Percentiles rank a stretch among this genome's conserved stretches.
Evolutionary conservation across 192 early-diverging fungal species (phyloP).

Genomic region (Rhizophagus sp.): DNA sequence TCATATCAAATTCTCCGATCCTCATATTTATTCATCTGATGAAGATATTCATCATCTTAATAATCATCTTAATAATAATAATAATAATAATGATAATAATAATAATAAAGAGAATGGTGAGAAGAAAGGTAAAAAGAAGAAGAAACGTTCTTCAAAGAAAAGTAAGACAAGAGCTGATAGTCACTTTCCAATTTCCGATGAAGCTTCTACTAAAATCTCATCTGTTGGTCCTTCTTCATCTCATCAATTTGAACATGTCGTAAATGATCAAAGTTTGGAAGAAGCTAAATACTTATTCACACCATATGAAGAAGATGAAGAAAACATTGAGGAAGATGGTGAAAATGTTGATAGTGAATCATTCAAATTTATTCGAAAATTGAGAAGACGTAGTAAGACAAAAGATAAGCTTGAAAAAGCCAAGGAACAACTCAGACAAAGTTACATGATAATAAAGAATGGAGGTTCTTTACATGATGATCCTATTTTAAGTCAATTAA

Average conservation of each 20-base stretch:
- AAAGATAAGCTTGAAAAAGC: conserved; percentile 42
- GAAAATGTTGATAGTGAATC: not conserved
- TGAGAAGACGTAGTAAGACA: conserved; percentile 39
- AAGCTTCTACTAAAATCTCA: not conserved
- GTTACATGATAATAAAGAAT: conserved; percentile 41
- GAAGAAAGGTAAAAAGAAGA: not conserved
- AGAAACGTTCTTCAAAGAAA: not conserved
- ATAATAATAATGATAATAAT: not conserved
- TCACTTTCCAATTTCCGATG: conserved; percentile 10
- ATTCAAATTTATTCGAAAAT: conserved; percentile 24
- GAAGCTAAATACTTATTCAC: no score
- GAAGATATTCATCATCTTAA: no score
- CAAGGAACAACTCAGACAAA: conserved; percentile 44
- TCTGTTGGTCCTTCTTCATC: not conserved
- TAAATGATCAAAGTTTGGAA: no score
- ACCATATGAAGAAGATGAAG: no score
- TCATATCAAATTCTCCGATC: no score
- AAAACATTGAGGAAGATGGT: no score
- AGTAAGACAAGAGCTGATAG: not conserved
- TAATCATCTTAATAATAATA: no score
- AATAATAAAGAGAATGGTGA: not conserved
- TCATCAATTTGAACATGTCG: not conserved
- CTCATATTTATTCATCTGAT: no score
- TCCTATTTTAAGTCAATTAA: conserved; percentile 26
- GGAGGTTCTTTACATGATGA: conserved; percentile 31